phyloP scores from a whole-genome alignment of 2,329 filamentous ascomycete genomes.

The Colletotrichum paranaense region DNA sequence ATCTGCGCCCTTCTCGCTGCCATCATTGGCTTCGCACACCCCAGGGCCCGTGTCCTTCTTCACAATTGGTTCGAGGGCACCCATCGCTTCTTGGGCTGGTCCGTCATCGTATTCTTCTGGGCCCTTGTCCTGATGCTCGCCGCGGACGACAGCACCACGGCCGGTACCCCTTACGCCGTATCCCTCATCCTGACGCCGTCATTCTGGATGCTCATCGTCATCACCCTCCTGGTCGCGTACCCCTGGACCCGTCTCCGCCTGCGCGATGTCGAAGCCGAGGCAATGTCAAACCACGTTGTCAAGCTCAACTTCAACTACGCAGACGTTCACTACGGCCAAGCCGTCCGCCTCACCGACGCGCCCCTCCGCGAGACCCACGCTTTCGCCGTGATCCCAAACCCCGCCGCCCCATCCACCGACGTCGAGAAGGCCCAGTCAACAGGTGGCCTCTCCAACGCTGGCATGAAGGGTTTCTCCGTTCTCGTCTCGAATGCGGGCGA shows the following conservation, averaged over 20 bases:
- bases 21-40: constrained; percentile 73
- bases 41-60: constrained; percentile 68
- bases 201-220: constrained; percentile 76
- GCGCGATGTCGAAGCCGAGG: constrained; percentile 72
- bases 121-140: constrained; percentile 65
- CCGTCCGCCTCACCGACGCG: constrained; percentile 69
- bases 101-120: constrained; percentile 72
- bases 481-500: constrained; percentile 80
- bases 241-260: constrained; percentile 80
- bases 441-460: constrained; percentile 40
- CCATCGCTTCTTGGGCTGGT: constrained; percentile 82
- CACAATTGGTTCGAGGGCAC: constrained; percentile 78
- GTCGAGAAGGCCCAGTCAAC: constrained; percentile 21
- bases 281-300: constrained; percentile 78
- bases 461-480: constrained; percentile 71
- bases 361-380: constrained; percentile 80
- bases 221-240: constrained; percentile 73
- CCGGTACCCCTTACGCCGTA: constrained; percentile 46
- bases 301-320: constrained; percentile 77
- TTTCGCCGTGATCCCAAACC: constrained; percentile 78
- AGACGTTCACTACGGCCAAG: constrained; percentile 66
- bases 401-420: constrained; percentile 39
- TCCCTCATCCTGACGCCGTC: constrained; percentile 52
- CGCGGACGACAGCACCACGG: constrained; percentile 55
- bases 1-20: constrained; percentile 67